Evolutionary conservation across 2,329 filamentous ascomycete species (phyloP), one percentile per base, ranked within the genome.

Genomic region (Falciphora oryzae): DNA sequence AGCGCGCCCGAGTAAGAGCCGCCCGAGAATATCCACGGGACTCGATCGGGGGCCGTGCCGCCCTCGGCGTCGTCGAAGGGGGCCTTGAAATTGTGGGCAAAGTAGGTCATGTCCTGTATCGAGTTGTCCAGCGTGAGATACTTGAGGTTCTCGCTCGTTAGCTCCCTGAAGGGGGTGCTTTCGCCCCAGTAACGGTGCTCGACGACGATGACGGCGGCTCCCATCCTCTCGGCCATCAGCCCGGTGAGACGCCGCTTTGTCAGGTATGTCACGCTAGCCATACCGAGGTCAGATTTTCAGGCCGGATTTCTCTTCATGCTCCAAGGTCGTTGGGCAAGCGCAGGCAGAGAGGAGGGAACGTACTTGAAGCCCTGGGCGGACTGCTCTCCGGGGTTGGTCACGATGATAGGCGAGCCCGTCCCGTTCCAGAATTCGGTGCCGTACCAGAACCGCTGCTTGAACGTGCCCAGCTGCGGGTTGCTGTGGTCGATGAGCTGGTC

Each of bases 1-100:
- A 86, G 73, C 0, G 83, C 83, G 57, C 83, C 84, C 18, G 80
- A 76, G 70, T 86, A 86, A 0, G 82, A 85, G 14, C 83, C 83
- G 28, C 84, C 84, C 11, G 77, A 75, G 62, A 81, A 76, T 25
- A 86, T 73, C 84, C 84, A 87, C 0, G 84, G 83, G 10, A 81
- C 81, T 57, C 78, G 75, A 28, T 75, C 72, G 5, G 83, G 79
- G 58, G 77, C 76, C 68, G 79, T 84, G 66, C 71, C 74, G 22
- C 76, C 75, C 22, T 63, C 74, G 1, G 69, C 70, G 67, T 11
- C 14, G 60, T 84, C 83, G 65, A 78, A 86, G 0, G 83, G 81
- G 28, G 83, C 74, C 18, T 77, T 69, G n/a, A 80, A 81, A 60
- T 78, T 75, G 65, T 71, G 72, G 67, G 77, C 78, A 68, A 80